Evolutionary conservation across 2,329 filamentous ascomycete genomes (phyloP).

Genomic region (Apiospora koreana): DNA sequence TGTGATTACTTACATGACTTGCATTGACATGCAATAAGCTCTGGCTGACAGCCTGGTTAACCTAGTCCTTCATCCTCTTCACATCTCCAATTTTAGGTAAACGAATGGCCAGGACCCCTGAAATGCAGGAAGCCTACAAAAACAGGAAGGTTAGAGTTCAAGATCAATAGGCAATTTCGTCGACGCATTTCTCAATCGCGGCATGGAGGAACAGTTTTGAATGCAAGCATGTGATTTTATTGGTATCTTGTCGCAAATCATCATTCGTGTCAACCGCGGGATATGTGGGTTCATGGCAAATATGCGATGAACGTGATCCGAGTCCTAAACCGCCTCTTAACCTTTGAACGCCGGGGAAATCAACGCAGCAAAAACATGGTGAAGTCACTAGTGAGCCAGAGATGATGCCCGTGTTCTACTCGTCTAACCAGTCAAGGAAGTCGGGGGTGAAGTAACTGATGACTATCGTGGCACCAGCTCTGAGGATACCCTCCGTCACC

Average conservation of each 20-base stretch:
- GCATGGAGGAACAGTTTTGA: background rate
- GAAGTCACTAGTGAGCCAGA: background rate
- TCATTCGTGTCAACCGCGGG: background rate
- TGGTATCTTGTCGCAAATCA: slow-evolving; percentile 7
- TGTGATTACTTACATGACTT: background rate
- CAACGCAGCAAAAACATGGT: background rate
- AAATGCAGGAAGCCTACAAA: background rate
- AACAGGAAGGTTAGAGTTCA: background rate
- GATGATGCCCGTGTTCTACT: slow-evolving; percentile 32
- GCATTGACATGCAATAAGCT: background rate
- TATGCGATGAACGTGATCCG: background rate
- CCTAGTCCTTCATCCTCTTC: background rate
- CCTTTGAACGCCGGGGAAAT: background rate
- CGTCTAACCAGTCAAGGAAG: slow-evolving; percentile 67
- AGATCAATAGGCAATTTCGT: background rate
- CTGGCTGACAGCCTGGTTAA: background rate
- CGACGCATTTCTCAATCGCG: background rate
- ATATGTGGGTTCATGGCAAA: background rate
- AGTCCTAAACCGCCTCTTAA: background rate
- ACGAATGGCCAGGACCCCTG: background rate
- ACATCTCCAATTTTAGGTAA: background rate
- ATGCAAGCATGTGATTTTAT: background rate
- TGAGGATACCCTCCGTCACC: slow-evolving; percentile 87
- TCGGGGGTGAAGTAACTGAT: slow-evolving; percentile 93
- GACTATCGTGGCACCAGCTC: slow-evolving; percentile 90